Evolutionary conservation across 225 moss, liverwort and hornwort genomes (phyloP).

Genomic region (Bryum argenteum): DNA sequence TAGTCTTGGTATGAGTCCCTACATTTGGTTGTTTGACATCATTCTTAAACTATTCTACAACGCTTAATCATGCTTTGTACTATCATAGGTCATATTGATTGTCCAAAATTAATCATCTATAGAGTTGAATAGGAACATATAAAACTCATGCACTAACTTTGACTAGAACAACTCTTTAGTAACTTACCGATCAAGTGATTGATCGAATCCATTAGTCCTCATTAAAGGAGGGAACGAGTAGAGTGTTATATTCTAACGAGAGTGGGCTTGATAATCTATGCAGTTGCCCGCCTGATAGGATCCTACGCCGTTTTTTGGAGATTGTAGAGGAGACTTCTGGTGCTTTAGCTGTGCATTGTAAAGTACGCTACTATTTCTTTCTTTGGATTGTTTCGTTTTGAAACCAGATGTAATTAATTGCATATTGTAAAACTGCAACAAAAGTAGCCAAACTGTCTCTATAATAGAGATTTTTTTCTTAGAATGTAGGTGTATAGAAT

Average conservation of each 20-base stretch:
- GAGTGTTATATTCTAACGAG: background rate
- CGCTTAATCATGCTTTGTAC: background rate
- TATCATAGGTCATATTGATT: background rate
- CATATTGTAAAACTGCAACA: no score
- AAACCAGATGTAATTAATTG: background rate
- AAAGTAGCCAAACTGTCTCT: no score
- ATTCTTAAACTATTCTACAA: background rate
- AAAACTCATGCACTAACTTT: no score
- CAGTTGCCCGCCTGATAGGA: conserved; percentile 92
- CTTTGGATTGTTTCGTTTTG: background rate
- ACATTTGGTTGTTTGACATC: background rate
- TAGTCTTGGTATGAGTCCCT: background rate
- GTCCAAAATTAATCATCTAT: no score
- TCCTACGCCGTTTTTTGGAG: conserved; percentile 88
- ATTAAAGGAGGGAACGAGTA: background rate
- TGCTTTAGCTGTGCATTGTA: conserved; percentile 93
- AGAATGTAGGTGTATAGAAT: no score
- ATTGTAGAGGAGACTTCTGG: conserved; percentile 89
- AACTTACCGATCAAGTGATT: background rate
- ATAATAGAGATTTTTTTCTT: no score
- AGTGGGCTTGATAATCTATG: conserved; percentile 16
- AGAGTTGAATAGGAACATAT: no score
- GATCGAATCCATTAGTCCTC: background rate
- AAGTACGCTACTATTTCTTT: conserved; percentile 52
- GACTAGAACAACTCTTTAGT: background rate